Conservation (phyloP, 2,329 filamentous ascomycete species). For the Akanthomyces lecanii region DNA sequence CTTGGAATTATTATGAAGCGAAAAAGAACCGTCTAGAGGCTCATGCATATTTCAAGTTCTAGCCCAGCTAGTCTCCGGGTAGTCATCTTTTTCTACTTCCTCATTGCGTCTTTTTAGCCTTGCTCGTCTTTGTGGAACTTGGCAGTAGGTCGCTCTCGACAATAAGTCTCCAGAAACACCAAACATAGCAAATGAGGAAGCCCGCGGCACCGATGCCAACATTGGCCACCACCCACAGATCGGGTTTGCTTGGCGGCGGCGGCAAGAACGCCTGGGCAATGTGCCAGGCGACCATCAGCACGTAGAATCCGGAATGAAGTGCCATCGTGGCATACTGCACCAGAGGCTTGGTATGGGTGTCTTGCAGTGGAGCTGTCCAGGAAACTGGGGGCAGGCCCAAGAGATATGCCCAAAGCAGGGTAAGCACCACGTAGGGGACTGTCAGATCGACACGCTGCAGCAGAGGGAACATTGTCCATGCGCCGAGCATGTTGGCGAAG, state of each 20-base stretch:
- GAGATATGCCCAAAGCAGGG: constrained; percentile 85
- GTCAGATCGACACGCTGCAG: constrained; percentile 78
- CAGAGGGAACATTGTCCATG: constrained; percentile 92
- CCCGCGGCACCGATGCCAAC: constrained; percentile 80
- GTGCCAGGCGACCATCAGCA: constrained; percentile 78
- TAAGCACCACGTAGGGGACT: constrained; percentile 80
- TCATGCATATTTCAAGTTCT: background rate
- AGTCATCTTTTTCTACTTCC: background rate
- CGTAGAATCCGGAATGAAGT: constrained; percentile 72
- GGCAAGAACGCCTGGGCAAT: constrained; percentile 62
- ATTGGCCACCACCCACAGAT: constrained; percentile 91
- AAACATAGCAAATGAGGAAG: constrained; percentile 83
- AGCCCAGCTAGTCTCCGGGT: background rate
- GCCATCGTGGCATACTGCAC: constrained; percentile 55
- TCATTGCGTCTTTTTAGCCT: constrained; percentile 36
- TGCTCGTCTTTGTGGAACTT: constrained; percentile 24
- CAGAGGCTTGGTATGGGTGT: constrained; percentile 30
- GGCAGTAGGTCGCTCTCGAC: constrained; percentile 53
- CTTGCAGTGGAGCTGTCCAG: constrained; percentile 61
- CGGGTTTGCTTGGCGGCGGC: constrained; percentile 74
- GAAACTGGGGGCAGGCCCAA: constrained; percentile 80
- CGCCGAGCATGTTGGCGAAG: constrained; percentile 86
- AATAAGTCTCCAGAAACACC: constrained; percentile 73
- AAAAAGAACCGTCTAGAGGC: background rate
- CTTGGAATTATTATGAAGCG: background rate